Conservation (phyloP, 495 filamentous ascomycete genomes). For the Bacidia rubella region DNA sequence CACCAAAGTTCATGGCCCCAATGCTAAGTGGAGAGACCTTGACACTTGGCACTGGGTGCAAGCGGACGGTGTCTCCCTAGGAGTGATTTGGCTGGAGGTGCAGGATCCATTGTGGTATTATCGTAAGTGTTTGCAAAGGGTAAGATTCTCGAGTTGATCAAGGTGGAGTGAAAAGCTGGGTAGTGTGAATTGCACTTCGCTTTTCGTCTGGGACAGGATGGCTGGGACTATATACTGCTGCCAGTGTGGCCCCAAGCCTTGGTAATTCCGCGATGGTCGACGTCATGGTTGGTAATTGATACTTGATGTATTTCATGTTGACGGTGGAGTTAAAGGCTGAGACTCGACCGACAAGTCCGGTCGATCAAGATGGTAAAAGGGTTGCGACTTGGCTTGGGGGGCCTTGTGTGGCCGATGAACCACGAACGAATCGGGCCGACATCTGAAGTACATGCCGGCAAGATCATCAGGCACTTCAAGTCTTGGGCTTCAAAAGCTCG, state of each 20-base stretch:
- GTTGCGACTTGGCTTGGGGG: background rate
- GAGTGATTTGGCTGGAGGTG: slow-evolving; percentile 29
- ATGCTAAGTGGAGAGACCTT: slow-evolving; percentile 48
- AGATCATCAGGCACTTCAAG: too few relatives aligned
- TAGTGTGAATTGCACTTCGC: too few relatives aligned
- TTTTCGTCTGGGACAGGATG: too few relatives aligned
- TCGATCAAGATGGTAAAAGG: background rate
- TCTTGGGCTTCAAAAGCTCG: too few relatives aligned
- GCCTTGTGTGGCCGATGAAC: background rate
- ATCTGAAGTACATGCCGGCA: too few relatives aligned
- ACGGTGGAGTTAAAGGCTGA: background rate
- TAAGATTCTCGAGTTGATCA: background rate
- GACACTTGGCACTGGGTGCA: slow-evolving; percentile 42
- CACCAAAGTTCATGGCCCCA: slow-evolving; percentile 50
- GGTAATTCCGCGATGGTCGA: too few relatives aligned
- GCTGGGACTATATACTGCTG: too few relatives aligned
- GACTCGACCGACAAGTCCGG: background rate
- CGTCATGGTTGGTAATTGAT: too few relatives aligned
- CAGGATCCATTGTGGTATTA: slow-evolving; percentile 14
- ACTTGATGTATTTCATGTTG: too few relatives aligned
- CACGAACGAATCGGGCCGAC: too few relatives aligned
- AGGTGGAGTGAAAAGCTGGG: too few relatives aligned
- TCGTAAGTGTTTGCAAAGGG: background rate
- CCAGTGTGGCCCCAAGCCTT: too few relatives aligned
- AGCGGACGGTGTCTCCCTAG: slow-evolving; percentile 47